Conservation (phyloP, 345 rosid species). For the Populus davidiana region DNA sequence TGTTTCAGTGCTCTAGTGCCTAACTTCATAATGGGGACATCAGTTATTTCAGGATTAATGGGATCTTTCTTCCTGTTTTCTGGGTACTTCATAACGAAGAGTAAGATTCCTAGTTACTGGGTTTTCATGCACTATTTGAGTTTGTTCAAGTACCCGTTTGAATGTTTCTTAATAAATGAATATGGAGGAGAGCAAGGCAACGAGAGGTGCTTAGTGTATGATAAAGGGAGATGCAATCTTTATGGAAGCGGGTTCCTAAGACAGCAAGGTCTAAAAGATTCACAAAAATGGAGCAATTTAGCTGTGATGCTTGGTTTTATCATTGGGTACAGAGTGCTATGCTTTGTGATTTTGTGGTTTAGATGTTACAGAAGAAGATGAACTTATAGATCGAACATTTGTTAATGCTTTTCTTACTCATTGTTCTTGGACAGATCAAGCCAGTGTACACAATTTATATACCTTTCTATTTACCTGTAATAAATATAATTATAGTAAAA, state of each 20-base stretch:
- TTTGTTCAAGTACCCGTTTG: conserved; percentile 80
- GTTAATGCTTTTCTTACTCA: not conserved
- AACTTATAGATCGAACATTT: not conserved
- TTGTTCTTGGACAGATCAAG: not conserved
- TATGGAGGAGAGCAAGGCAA: conserved; percentile 54
- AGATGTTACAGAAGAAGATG: conserved; percentile 59
- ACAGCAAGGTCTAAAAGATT: conserved; percentile 55
- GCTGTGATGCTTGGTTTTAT: conserved; percentile 70
- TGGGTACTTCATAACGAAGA: conserved; percentile 71
- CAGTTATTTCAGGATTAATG: conserved; percentile 80
- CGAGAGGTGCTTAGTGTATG: conserved; percentile 37
- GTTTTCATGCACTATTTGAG: conserved; percentile 81
- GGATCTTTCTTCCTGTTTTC: conserved; percentile 94
- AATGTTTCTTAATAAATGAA: conserved; percentile 74
- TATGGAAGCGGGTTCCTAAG: conserved; percentile 47
- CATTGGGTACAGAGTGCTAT: conserved; percentile 67
- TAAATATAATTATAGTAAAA: not conserved
- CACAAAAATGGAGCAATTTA: conserved; percentile 75
- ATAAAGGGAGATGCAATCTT: conserved; percentile 37
- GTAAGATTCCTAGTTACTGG: conserved; percentile 74
- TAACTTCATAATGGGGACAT: conserved; percentile 90
- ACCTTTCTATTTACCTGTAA: not conserved
- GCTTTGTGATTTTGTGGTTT: conserved; percentile 64
- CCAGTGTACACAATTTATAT: not conserved
- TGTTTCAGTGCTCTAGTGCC: conserved; percentile 94